Conservation (phyloP, 306 rosid species). For the Prunus campanulata region DNA sequence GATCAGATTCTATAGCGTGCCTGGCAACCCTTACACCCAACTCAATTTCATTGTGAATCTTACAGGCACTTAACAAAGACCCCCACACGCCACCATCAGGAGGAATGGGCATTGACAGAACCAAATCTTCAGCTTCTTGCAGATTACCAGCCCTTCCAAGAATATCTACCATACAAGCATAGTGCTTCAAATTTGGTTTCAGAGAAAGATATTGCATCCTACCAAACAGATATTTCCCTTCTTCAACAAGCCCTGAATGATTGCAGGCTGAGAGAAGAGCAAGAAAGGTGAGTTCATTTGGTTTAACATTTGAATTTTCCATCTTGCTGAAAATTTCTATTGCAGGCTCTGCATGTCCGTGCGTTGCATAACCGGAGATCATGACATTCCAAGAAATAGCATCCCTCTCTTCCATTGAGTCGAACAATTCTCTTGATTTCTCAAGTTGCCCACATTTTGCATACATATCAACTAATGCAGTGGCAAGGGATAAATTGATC, state of each 20-base stretch:
- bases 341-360: conserved; percentile 61
- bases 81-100: conserved; percentile 83
- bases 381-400: conserved; percentile 65
- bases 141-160: conserved; percentile 68
- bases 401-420: conserved; percentile 63
- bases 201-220: conserved; percentile 50
- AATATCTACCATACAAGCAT: conserved; percentile 84
- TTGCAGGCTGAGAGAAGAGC: conserved; percentile 72
- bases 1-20: conserved; percentile 64
- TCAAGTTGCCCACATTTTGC: conserved; percentile 75
- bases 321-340: conserved; percentile 51
- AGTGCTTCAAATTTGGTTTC: conserved; percentile 68
- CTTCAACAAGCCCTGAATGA: conserved; percentile 64
- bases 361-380: conserved; percentile 73
- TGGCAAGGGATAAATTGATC: conserved; percentile 52
- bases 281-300: conserved; percentile 66
- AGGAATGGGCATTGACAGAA: conserved; percentile 68
- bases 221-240: conserved; percentile 56
- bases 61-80: conserved; percentile 70
- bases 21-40: conserved; percentile 61
- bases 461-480: conserved; percentile 80
- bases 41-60: conserved; percentile 55
- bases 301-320: conserved; percentile 61
- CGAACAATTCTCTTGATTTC: conserved; percentile 51
- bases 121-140: conserved; percentile 66